Percentiles rank a stretch among this genome's conserved stretches.
These are phyloP conservation scores for Pseudonitzschia delicatissima DNA, from an alignment of 108 stramenopile genomes.

Conservation along the genomic window DNA sequence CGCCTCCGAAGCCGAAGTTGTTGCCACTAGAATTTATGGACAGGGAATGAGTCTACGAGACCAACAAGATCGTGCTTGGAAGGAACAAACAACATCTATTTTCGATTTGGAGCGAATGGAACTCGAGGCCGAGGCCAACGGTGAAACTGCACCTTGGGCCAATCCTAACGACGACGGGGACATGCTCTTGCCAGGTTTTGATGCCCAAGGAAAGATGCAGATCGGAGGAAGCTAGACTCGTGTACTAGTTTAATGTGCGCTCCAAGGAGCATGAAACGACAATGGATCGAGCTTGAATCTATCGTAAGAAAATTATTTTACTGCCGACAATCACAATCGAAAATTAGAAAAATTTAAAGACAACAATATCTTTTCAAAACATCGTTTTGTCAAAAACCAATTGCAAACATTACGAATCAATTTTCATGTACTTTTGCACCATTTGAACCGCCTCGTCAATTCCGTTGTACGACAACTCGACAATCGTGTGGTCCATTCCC, in stretches of 20 bases:
- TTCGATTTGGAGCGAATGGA: constrained; percentile 88
- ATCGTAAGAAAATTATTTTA: no score
- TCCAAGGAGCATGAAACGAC: no score
- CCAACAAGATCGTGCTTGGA: constrained; percentile 86
- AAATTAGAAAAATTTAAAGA: no score
- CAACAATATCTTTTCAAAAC: no score
- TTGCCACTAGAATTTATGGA: constrained; percentile 87
- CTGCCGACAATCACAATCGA: no score
- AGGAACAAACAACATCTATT: constrained; percentile 84
- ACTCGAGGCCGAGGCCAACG: constrained; percentile 75
- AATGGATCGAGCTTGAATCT: no score
- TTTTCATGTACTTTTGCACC: background rate
- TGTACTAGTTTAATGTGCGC: no score
- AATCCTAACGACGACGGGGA: constrained; percentile 63
- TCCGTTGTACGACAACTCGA: background rate
- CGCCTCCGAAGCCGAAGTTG: constrained; percentile 83
- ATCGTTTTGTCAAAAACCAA: no score
- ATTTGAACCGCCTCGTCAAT: background rate
- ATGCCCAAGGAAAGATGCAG: constrained; percentile 73
- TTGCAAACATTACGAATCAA: no score
- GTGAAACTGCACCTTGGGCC: constrained; percentile 84
- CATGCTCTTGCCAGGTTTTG: constrained; percentile 80
- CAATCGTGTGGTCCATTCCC: constrained; percentile 2
- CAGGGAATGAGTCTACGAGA: constrained; percentile 82
- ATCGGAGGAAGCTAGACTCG: constrained; percentile 71